Evolutionary conservation across 129 eudicot species (phyloP), one percentile per base, ranked within the genome.

Genomic region (Flaveria linearis): DNA sequence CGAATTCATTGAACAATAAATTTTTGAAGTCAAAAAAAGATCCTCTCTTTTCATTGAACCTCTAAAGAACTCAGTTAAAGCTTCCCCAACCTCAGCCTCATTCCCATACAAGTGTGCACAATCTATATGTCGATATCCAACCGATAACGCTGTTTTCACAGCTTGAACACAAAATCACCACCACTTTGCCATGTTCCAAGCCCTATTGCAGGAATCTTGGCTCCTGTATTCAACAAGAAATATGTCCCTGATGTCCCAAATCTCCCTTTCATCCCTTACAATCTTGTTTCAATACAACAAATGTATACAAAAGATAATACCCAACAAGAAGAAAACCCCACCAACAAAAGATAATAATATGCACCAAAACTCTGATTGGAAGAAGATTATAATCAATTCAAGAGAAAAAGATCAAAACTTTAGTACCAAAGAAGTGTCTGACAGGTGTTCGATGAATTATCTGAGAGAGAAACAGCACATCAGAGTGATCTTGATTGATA

Each of bases 151-250:
- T 7, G 85, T 83, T 84, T 86, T 86, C 66, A 86, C 87, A 2
- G 90, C 90, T 16, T 86, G 85, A 14, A 78, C 85, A 41, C 90
- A 86, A 25, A 82, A 25, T 86, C 90, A 15, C 90, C 90, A 22
- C 90, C 90, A 62, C 90, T 86, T 66, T 86, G 90, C 90, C 90
- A 86, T 12, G 90, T 86, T 42, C 90, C 90, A 41, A 86, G 77
- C 83, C 90, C 90, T 77, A 86, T 86, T 18, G 90, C 81, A 5
- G 90, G 87, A 77, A 86, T 81, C 55, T 83, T 83, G 61, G 87
- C 84, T 14, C 90, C 90, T 5, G 85, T 83, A 42, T 86, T 86
- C 74, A 86, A 83, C 79, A 86, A 73, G 66, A 80, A 86, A 62
- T 86, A 82, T 49, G 71, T 86, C 57, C 77, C 85, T 13, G 81